Percentiles rank a stretch among this genome's conserved stretches.
Conservation (phyloP, 192 early-diverging fungal species). For the Podila epigama region DNA sequence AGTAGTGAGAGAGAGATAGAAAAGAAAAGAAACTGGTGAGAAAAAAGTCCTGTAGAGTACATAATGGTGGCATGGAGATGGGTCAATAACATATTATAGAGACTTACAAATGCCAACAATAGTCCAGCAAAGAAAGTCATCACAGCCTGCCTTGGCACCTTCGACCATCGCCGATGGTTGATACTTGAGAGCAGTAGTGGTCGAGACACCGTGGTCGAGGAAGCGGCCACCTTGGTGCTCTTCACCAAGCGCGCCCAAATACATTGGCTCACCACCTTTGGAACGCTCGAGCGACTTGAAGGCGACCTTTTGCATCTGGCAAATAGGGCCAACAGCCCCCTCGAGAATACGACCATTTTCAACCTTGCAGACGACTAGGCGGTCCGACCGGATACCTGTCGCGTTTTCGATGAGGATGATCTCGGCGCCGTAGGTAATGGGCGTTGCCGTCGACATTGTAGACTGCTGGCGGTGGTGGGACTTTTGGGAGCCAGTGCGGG, state of each 20-base stretch:
- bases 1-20: not conserved
- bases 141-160: constrained; percentile 44
- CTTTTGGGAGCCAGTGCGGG: constrained; percentile 12
- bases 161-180: constrained; percentile 36
- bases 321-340: constrained; percentile 71
- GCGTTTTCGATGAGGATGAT: constrained; percentile 72
- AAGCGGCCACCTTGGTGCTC: constrained; percentile 45
- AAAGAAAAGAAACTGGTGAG: not conserved
- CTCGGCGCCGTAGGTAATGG: constrained; percentile 77
- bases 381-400: constrained; percentile 69
- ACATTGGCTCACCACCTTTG: constrained; percentile 32
- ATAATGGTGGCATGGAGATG: too few relatives aligned
- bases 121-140: constrained; percentile 87
- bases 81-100: constrained; percentile 35
- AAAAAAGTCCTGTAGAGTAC: too few relatives aligned
- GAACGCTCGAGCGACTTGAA: constrained; percentile 55
- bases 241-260: constrained; percentile 55
- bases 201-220: constrained; percentile 32
- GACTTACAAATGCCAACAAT: constrained; percentile 80
- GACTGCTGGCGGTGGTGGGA: constrained; percentile 26
- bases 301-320: constrained; percentile 89
- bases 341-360: constrained; percentile 75
- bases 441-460: constrained; percentile 40
- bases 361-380: constrained; percentile 80
- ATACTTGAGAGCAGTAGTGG: constrained; percentile 37